Conservation (phyloP, 2,329 filamentous ascomycete genomes). For the Aureobasidium sp. region DNA sequence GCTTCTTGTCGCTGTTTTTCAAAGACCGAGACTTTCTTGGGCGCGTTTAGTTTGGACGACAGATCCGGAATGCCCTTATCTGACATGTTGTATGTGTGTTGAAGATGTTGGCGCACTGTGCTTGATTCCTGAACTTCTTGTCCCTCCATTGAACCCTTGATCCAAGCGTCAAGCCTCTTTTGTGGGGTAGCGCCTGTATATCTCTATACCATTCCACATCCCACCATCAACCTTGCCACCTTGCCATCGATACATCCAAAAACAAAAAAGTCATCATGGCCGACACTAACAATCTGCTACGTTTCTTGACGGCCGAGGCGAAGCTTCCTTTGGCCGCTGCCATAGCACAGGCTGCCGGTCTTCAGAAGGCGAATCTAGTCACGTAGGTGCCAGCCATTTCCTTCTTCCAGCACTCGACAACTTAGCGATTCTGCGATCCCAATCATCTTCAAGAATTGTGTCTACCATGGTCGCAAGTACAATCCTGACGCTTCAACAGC, state of each 20-base stretch:
- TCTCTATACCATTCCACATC: background rate
- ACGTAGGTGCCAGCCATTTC: conserved; percentile 36
- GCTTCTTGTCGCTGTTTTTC: conserved; percentile 83
- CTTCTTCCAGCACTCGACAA: background rate
- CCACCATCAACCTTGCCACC: background rate
- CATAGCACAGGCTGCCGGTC: conserved; percentile 46
- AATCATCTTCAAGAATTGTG: no score
- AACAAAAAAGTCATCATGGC: background rate
- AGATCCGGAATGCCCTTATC: conserved; percentile 6
- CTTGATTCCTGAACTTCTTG: background rate
- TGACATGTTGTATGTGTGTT: background rate
- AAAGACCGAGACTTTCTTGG: conserved; percentile 76
- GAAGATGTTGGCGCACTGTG: background rate
- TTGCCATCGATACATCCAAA: no score
- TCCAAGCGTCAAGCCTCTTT: conserved; percentile 17
- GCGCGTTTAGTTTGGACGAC: conserved; percentile 55
- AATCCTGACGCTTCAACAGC: conserved; percentile 19
- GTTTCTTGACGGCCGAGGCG: conserved; percentile 50
- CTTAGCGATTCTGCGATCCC: no score
- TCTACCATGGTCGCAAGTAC: background rate
- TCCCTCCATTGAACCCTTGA: background rate
- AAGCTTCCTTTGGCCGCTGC: conserved; percentile 47
- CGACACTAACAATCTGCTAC: conserved; percentile 31
- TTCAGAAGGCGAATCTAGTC: conserved; percentile 41
- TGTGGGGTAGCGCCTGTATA: background rate